These are phyloP conservation scores for Letharia lupina DNA, from an alignment of 495 filamentous ascomycete species.

Conservation along the genomic window DNA sequence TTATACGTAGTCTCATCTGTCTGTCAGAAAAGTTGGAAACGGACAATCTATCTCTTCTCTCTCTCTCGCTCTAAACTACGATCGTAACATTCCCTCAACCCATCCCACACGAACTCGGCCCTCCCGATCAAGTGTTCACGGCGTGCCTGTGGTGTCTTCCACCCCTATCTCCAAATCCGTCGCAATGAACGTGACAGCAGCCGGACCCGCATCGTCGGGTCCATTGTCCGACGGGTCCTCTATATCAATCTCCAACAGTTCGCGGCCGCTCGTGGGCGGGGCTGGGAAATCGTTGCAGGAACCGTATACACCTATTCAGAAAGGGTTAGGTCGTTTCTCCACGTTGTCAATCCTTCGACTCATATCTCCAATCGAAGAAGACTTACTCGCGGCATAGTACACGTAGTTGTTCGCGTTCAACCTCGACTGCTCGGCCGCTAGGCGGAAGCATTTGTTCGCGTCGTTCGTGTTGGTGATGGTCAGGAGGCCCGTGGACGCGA, in stretches of 20 bases:
- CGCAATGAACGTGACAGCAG: not conserved
- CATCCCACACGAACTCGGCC: not conserved
- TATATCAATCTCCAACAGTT: not conserved
- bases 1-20: not conserved
- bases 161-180: not conserved
- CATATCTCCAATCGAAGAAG: not conserved
- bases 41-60: not conserved
- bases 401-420: not conserved
- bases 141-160: not conserved
- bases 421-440: not conserved
- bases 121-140: not conserved
- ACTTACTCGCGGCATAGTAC: constrained; percentile 1
- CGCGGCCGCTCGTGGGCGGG: not conserved
- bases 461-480: not conserved
- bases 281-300: not conserved
- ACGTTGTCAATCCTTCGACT: not conserved
- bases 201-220: not conserved
- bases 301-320: not conserved
- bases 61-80: not conserved
- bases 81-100: not conserved
- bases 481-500: not conserved
- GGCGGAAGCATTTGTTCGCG: not conserved
- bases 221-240: not conserved
- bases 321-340: not conserved
- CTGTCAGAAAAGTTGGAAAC: not conserved